phyloP scores from a whole-genome alignment of 495 filamentous ascomycete genomes.

The Lineolata rhizophorae region DNA sequence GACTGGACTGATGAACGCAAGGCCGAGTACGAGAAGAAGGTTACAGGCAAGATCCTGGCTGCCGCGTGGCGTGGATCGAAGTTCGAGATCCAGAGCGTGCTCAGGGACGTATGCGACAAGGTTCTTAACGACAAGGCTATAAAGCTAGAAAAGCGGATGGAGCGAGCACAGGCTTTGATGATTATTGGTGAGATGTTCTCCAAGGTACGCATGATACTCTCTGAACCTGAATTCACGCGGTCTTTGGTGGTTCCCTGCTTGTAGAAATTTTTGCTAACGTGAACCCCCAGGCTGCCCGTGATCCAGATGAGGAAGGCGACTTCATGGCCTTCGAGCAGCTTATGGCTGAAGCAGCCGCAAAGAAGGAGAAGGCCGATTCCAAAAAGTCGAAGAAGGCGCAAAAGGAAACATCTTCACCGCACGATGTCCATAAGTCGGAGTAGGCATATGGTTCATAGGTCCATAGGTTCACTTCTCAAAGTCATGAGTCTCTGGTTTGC shows the following conservation, averaged over 20 bases:
- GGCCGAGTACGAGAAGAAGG: conserved; percentile 81
- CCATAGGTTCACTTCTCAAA: too few relatives aligned
- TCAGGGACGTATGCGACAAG: conserved; percentile 57
- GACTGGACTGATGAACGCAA: conserved; percentile 98
- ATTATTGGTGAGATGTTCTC: conserved; percentile 71
- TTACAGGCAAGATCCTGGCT: conserved; percentile 96
- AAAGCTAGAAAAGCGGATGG: conserved; percentile 59
- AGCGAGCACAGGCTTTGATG: conserved; percentile 74
- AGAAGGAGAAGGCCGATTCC: conserved; percentile 65
- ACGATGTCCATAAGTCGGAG: too few relatives aligned
- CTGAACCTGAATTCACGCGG: too few relatives aligned
- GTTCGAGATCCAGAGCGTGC: conserved; percentile 92
- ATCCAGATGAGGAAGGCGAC: conserved; percentile 91
- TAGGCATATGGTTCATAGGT: too few relatives aligned
- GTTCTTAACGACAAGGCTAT: conserved; percentile 62
- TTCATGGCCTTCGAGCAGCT: conserved; percentile 98
- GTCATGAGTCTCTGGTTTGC: too few relatives aligned
- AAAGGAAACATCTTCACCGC: too few relatives aligned
- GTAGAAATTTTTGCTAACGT: not conserved
- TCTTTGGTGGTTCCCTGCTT: too few relatives aligned
- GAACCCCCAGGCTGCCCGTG: conserved; percentile 53
- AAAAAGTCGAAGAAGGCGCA: conserved; percentile 45
- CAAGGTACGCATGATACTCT: conserved; percentile 46
- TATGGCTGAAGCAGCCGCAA: conserved; percentile 84
- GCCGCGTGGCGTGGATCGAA: conserved; percentile 94